These are phyloP conservation scores for Fusarium gaditjirri DNA, from an alignment of 2,329 filamentous ascomycete species.

Conservation along the genomic window DNA sequence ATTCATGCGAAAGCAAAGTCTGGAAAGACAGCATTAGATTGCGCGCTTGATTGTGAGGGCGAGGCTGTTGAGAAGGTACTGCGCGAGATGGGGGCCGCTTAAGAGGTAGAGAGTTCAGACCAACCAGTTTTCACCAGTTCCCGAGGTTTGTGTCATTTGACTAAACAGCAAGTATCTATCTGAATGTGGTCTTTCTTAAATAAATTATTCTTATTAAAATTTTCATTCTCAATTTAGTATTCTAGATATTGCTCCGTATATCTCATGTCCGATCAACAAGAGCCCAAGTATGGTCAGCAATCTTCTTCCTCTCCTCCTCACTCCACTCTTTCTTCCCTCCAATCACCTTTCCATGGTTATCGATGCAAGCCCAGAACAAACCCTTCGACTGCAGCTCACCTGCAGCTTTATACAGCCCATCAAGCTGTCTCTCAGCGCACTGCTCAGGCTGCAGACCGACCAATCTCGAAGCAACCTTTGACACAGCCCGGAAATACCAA, in stretches of 20 bases:
- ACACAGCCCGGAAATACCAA: slow-evolving; percentile 41
- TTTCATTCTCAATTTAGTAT: no score
- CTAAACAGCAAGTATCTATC: no score
- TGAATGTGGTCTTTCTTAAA: background rate
- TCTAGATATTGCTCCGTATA: rapidly evolving
- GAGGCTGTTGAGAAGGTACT: background rate
- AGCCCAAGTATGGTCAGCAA: slow-evolving; percentile 48
- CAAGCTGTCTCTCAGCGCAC: slow-evolving; percentile 45
- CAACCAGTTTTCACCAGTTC: rapidly evolving
- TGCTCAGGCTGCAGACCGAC: slow-evolving; percentile 41
- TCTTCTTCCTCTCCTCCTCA: slow-evolving; percentile 42
- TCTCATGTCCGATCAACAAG: background rate
- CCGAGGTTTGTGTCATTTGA: background rate
- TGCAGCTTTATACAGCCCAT: slow-evolving; percentile 28
- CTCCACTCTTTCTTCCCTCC: slow-evolving; percentile 42
- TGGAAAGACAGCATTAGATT: background rate
- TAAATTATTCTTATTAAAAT: no score
- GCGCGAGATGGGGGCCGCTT: background rate
- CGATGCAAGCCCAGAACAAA: slow-evolving; percentile 45
- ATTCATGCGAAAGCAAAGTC: rapidly evolving
- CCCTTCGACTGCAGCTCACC: slow-evolving; percentile 18
- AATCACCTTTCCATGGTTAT: slow-evolving; percentile 43
- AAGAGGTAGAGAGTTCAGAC: background rate
- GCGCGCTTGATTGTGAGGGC: background rate
- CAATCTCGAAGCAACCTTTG: slow-evolving; percentile 46